Conservation (phyloP, 1,284 basidiomycete species). For the Bjerkandera adusta region DNA sequence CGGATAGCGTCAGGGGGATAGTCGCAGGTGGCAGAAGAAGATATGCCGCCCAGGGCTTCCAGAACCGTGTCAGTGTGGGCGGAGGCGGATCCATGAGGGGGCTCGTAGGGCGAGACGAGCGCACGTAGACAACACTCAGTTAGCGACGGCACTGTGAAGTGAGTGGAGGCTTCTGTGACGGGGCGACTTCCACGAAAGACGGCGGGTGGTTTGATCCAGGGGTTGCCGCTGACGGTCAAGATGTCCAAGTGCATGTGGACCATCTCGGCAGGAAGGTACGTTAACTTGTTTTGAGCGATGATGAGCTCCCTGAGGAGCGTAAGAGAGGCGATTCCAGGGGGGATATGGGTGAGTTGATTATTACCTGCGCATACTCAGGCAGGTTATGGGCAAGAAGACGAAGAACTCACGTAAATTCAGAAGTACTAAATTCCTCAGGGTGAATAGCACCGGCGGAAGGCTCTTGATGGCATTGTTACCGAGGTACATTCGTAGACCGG, state of each 20-base stretch:
- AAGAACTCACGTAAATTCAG: constrained; percentile 51
- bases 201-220: constrained; percentile 37
- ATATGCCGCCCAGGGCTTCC: constrained; percentile 20
- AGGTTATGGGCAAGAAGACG: not conserved
- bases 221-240: constrained; percentile 54
- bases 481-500: not conserved
- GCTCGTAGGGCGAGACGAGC: constrained; percentile 35
- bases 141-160: constrained; percentile 40
- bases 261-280: constrained; percentile 67
- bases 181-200: constrained; percentile 11
- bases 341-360: constrained; percentile 58
- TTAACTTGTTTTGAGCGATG: constrained; percentile 56
- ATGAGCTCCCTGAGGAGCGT: constrained; percentile 58
- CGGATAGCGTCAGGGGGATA: constrained; percentile 18
- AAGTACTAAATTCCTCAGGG: constrained; percentile 48
- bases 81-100: constrained; percentile 15
- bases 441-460: constrained; percentile 53
- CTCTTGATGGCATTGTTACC: constrained; percentile 41
- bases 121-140: constrained; percentile 49
- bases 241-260: constrained; percentile 45
- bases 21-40: constrained; percentile 15
- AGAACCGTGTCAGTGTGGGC: constrained; percentile 31
- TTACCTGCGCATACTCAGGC: constrained; percentile 36
- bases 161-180: constrained; percentile 23
- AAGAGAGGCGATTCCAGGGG: constrained; percentile 60